Evolutionary conservation across 768 basidiomycete species (phyloP).

Genomic region (Tylopilus balloui): DNA sequence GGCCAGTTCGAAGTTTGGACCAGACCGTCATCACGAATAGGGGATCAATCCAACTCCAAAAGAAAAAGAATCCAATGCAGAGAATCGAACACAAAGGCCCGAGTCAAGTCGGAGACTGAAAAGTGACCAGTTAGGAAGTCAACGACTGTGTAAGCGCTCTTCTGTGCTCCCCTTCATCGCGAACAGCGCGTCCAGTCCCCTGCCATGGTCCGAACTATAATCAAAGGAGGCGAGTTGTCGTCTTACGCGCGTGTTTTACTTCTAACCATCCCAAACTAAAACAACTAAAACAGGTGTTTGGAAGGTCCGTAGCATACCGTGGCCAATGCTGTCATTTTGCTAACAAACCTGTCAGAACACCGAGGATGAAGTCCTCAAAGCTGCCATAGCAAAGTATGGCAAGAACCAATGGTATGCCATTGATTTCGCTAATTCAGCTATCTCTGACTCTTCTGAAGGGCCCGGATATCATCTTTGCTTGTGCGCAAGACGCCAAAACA

Average conservation of each 20-base stretch:
- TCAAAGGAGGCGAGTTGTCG: constrained; percentile 69
- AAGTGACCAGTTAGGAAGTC: neutral
- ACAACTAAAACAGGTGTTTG: constrained; percentile 54
- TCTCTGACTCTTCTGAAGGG: constrained; percentile 46
- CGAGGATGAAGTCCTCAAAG: constrained; percentile 98
- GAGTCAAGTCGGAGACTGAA: constrained; percentile 21
- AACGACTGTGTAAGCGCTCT: constrained; percentile 5
- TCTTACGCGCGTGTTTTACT: neutral
- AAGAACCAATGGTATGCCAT: constrained; percentile 82
- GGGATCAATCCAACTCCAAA: constrained; percentile 2
- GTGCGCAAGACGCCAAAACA: constrained; percentile 99
- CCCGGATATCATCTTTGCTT: constrained; percentile 94
- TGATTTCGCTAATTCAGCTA: neutral
- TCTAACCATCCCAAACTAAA: constrained; percentile 1
- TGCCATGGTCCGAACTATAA: constrained; percentile 82
- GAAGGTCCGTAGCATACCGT: constrained; percentile 50
- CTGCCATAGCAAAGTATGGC: constrained; percentile 95
- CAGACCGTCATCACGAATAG: constrained; percentile 2
- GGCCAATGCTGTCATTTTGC: neutral
- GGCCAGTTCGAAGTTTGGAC: no score
- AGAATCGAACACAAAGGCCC: constrained; percentile 5
- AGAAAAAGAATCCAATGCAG: neutral
- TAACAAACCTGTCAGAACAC: constrained; percentile 59
- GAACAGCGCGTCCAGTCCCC: neutral
- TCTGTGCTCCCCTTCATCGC: neutral